Conservation (phyloP, 1,139 yeast species). For the Taphrina betulina region DNA sequence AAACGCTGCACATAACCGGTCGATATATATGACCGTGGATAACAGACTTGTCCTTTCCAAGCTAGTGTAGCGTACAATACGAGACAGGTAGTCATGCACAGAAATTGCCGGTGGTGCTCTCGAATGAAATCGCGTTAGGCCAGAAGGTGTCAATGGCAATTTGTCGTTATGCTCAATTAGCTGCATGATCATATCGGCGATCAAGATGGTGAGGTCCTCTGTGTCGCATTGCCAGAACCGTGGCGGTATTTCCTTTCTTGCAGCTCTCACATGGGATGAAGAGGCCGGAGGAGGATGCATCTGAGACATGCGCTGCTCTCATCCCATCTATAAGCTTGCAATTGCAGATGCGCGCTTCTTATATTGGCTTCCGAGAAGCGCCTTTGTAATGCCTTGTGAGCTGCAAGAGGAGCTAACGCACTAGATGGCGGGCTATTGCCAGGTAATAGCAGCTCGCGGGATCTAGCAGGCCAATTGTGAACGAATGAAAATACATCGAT, state of each 20-base stretch:
- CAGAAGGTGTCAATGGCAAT: constrained; percentile 48
- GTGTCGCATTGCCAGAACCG: constrained; percentile 67
- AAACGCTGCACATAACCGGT: constrained; percentile 72
- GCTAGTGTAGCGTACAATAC: constrained; percentile 80
- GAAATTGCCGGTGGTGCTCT: constrained; percentile 88
- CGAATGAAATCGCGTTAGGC: constrained; percentile 85
- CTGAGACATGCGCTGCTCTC: constrained; percentile 13
- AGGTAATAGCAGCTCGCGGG: too few relatives aligned
- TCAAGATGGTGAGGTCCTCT: constrained; percentile 65
- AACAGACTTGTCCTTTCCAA: constrained; percentile 78
- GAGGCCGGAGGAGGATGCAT: not conserved
- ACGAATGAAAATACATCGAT: too few relatives aligned
- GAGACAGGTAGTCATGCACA: constrained; percentile 67
- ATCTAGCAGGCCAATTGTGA: too few relatives aligned
- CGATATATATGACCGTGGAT: constrained; percentile 83
- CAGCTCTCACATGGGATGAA: not conserved
- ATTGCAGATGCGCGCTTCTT: too few relatives aligned
- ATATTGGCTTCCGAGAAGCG: too few relatives aligned
- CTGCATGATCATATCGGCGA: constrained; percentile 76
- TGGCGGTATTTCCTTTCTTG: constrained; percentile 51
- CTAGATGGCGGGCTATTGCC: too few relatives aligned
- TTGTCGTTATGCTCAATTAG: constrained; percentile 67
- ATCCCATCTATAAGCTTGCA: constrained; percentile 22
- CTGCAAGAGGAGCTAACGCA: too few relatives aligned
- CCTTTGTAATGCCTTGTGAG: too few relatives aligned